These are phyloP conservation scores for Vitis rotundifolia DNA, from an alignment of 164 flowering plant species.

Conservation along the genomic window DNA sequence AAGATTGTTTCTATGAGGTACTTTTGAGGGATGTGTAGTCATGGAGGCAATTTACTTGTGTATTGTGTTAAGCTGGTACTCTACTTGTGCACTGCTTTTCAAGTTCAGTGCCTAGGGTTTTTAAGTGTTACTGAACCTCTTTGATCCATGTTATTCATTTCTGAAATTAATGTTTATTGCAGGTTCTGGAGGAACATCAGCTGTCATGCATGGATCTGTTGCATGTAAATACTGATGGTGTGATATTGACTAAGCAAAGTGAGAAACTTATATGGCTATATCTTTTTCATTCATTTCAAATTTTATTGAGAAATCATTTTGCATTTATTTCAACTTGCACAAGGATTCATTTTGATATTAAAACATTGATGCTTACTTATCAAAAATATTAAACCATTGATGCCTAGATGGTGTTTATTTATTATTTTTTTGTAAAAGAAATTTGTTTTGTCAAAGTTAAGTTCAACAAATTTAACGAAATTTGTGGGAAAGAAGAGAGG, in stretches of 20 bases:
- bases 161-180: slow-evolving; percentile 17
- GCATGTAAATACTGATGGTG: slow-evolving; percentile 81
- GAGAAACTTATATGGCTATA: slow-evolving; percentile 29
- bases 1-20: background rate
- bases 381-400: too few relatives aligned
- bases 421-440: too few relatives aligned
- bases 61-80: background rate
- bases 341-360: background rate
- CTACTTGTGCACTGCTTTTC: background rate
- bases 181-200: slow-evolving; percentile 93
- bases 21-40: background rate
- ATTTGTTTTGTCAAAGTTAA: background rate
- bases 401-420: too few relatives aligned
- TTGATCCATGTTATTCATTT: slow-evolving; percentile 7
- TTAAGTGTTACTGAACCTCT: background rate
- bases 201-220: slow-evolving; percentile 76
- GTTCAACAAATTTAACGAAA: background rate
- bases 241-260: slow-evolving; percentile 81
- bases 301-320: background rate
- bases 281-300: too few relatives aligned
- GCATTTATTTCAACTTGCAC: background rate
- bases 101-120: background rate
- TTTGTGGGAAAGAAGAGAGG: too few relatives aligned
- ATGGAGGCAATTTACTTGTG: background rate
- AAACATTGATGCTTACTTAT: background rate